Base-by-base conservation (phyloP, 1,284 basidiomycete genomes). In the Boletus sp. region DNA sequence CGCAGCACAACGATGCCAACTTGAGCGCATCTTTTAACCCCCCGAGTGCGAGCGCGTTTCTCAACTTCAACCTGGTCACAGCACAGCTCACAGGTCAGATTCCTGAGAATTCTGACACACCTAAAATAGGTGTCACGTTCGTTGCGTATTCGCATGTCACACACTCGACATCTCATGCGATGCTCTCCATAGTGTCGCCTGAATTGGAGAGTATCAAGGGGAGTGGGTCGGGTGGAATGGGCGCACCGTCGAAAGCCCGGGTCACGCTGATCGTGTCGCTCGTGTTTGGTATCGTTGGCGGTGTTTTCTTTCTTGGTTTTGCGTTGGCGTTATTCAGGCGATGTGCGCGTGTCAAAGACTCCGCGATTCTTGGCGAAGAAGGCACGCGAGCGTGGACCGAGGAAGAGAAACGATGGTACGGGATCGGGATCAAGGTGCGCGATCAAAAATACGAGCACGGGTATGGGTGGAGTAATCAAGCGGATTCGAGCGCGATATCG, bases 101-200 rank as follows among this genome's bases (percentile, higher is more conserved):
- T 27, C 83, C 84, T 19, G 41, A 55, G 20, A 65, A 76, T 45
- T 64, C 64, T 2, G 65, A 69, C 41, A 56, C 52, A 44, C 46
- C 66, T 26, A 57, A 67, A 16, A 70, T 82, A 36, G 63, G 67
- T 2, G 69, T 82, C 43, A 77, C 75, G 5, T 84, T 88, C 56
- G 80, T 81, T 5, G 80, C 82, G 2, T 84, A 81, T 62, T 84
- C 82, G 34, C 69, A 65, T 39, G 50, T 74, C 22, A 88, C 83
- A 3, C 84, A 84, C 57, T 85, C 87, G 8, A 84, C 78, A 0
- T 91, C 87, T 10, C 81, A 84, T 57, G 70, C 81, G 2, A 74
- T 60, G 38, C 69, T 89, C n/a, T 65, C 72, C 1, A 68, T 90
- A 39, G 72, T 75, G 26, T 69, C 82, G 22, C 69, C 73, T 2